A percentile compares a stretch with the other conserved stretches of the same genome.
These are phyloP conservation scores for Arabidopsis lyrata DNA, from an alignment of 441 rosid species.

Conservation along the genomic window DNA sequence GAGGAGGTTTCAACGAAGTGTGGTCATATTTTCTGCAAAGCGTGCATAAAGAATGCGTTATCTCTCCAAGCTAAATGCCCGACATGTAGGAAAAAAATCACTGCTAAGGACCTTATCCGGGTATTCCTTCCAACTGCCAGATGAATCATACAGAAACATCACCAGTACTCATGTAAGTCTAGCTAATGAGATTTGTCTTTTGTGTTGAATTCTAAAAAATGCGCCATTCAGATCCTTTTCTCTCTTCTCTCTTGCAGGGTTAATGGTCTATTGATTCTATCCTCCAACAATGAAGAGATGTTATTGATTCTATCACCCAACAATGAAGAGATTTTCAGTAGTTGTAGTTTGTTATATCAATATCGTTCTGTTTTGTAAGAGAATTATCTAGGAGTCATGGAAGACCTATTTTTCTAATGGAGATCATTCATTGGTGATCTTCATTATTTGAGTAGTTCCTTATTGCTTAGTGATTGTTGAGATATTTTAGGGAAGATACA, in stretches of 20 bases:
- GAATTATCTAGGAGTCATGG: slow-evolving; percentile 13
- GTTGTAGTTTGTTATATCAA: slow-evolving; percentile 28
- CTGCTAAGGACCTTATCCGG: slow-evolving; percentile 70
- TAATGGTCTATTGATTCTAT: slow-evolving; percentile 12
- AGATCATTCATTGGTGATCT: slow-evolving; percentile 16
- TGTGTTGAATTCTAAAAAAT: slow-evolving; percentile 7
- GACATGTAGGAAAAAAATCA: slow-evolving; percentile 78
- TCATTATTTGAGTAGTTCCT: slow-evolving; percentile 13
- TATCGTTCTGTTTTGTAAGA: slow-evolving; percentile 11
- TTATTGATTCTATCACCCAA: neutral
- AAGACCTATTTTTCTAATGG: slow-evolving; percentile 9
- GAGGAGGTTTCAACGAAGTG: slow-evolving; percentile 90
- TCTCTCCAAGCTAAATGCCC: slow-evolving; percentile 77
- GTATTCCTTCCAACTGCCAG: slow-evolving; percentile 84
- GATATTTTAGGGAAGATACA: neutral
- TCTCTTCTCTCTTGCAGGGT: slow-evolving; percentile 23
- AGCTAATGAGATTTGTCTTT: neutral
- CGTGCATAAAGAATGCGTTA: slow-evolving; percentile 74
- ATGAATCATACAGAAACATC: slow-evolving; percentile 47
- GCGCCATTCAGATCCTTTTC: neutral
- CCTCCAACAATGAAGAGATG: slow-evolving; percentile 19
- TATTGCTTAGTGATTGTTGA: slow-evolving; percentile 22
- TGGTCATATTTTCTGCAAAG: slow-evolving; percentile 93
- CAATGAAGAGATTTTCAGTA: slow-evolving; percentile 30
- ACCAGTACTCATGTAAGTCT: slow-evolving; percentile 52